These are phyloP conservation scores for Acarospora socialis DNA, from an alignment of 2,329 filamentous ascomycete genomes.

Conservation along the genomic window DNA sequence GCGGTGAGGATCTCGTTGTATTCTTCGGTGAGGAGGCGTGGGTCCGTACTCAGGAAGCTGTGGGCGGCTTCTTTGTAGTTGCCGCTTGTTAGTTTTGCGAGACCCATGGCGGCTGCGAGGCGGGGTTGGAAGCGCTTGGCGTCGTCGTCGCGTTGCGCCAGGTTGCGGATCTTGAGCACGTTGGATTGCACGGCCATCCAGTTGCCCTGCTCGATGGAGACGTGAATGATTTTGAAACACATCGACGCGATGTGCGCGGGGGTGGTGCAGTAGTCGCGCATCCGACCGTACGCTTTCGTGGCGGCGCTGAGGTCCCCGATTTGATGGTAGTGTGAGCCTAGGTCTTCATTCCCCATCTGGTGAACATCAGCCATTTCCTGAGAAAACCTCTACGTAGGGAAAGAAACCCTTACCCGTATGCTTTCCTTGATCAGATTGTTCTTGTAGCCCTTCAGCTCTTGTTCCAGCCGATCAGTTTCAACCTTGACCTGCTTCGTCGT, in stretches of 20 bases:
- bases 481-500: conserved; percentile 51
- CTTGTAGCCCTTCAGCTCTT: conserved; percentile 81
- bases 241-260: conserved; percentile 73
- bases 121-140: conserved; percentile 47
- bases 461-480: conserved; percentile 64
- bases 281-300: conserved; percentile 64
- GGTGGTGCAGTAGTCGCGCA: conserved; percentile 82
- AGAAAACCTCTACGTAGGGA: conserved; percentile 2
- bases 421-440: conserved; percentile 97
- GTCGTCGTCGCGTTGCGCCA: conserved; percentile 41
- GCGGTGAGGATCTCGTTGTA: conserved; percentile 61
- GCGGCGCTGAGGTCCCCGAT: conserved; percentile 62
- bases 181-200: conserved; percentile 56
- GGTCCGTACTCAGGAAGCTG: conserved; percentile 52
- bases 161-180: conserved; percentile 40
- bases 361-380: conserved; percentile 1
- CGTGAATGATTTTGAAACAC: conserved; percentile 60
- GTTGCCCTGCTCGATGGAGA: conserved; percentile 61
- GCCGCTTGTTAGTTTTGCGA: conserved; percentile 43
- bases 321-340: conserved; percentile 68
- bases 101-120: conserved; percentile 46
- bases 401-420: conserved; percentile 49
- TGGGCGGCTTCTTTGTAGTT: conserved; percentile 54
- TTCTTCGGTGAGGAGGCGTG: conserved; percentile 29
- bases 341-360: conserved; percentile 87